phyloP scores from a whole-genome alignment of 768 basidiomycete species.

The Dentipellis sp. region DNA sequence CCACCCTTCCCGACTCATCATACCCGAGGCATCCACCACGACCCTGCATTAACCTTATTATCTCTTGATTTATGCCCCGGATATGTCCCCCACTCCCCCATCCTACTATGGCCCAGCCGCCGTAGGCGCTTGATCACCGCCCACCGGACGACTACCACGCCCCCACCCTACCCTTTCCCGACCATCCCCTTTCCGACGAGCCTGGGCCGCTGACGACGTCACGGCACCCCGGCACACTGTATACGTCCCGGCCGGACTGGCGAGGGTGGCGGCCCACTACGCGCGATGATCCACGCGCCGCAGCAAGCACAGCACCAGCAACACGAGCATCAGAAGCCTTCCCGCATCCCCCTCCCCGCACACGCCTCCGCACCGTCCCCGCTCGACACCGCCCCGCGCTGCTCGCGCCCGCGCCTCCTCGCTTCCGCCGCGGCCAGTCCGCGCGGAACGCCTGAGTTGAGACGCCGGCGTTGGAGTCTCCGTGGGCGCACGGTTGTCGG shows the following conservation, averaged over 20 bases:
- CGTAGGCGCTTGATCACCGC: slow-evolving; percentile 38
- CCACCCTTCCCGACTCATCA: slow-evolving; percentile 8
- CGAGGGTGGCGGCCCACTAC: neutral
- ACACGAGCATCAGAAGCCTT: neutral
- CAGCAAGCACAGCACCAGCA: neutral
- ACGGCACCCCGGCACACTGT: neutral
- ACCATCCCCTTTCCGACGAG: slow-evolving; percentile 8
- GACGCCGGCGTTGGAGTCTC: neutral
- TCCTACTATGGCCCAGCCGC: slow-evolving; percentile 1
- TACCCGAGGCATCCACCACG: slow-evolving; percentile 10
- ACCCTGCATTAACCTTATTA: slow-evolving; percentile 15
- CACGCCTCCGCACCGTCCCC: neutral
- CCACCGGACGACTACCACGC: slow-evolving; percentile 13
- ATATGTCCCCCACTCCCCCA: slow-evolving; percentile 12
- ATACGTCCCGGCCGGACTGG: neutral
- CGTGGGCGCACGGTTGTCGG: neutral
- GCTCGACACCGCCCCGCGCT: no score
- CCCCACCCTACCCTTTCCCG: slow-evolving; percentile 13
- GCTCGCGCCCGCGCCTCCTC: slow-evolving; percentile 6
- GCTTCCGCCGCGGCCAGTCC: slow-evolving; percentile 15
- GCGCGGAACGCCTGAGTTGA: slow-evolving; percentile 14
- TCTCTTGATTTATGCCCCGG: slow-evolving; percentile 15
- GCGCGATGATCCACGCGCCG: neutral
- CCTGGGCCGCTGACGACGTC: slow-evolving; percentile 1
- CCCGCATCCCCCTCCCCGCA: neutral